Base-by-base conservation (phyloP, 345 rosid species). In the Excoecaria agallocha region DNA sequence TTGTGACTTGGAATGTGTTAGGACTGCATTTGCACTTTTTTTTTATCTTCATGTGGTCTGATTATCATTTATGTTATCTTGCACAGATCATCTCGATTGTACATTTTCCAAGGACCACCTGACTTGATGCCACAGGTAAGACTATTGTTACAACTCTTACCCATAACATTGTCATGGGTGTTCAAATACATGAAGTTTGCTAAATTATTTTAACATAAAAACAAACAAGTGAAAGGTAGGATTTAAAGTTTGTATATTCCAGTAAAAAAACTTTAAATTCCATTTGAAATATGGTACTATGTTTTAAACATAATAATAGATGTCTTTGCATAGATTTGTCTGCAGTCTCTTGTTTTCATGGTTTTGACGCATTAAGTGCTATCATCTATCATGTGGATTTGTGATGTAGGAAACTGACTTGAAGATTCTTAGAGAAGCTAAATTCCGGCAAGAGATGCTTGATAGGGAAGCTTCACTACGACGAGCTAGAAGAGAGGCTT, bases 91-190 rank as follows among this genome's bases (percentile, higher is more conserved):
- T 78, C 91, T 64, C 94, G 94, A 5, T 77, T 95, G 75, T 95
- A 93, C 86, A 84, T 93, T 79, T 88, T 95, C 79, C 99, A 93
- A 87, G 98, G 97, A 77, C 99, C 99, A 30, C 52, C 85, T 2
- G 91, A 89, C 68, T 85, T 95, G 83, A 93, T 95, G 97, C 97
- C 94, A 57, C 90, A 85, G 0, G 98, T 95, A 89, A 84, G 90
- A 62, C 48, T 54, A 50, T 13, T 61, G 20, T 59, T 8, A 22
- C 54, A 37, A 19, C 16, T 56, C 71, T 25, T 3, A 38, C 9
- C 39, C 46, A 67, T n/a, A n/a, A n/a, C n/a, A n/a, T n/a, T n/a
- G n/a, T 69, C 45, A 69, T 52, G 8, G 35, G 58, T 30, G 39
- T 16, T 68, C 12, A 49, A 46, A 24, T 66, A 19, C 5, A 9